phyloP scores from a whole-genome alignment of 495 filamentous ascomycete genomes.

The Hypoxylon cercidicola region DNA sequence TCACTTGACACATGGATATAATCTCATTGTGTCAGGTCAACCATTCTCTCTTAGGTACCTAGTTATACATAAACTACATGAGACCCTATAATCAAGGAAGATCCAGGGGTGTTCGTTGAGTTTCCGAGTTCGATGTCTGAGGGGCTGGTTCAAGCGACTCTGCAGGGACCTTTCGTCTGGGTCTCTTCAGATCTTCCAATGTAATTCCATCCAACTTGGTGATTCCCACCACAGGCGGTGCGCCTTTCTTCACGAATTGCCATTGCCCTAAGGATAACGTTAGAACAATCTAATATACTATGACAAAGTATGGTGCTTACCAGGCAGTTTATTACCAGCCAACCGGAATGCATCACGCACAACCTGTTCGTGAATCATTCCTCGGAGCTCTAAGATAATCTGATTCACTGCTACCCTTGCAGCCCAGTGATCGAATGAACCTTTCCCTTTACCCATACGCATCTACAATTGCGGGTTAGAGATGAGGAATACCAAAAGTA shows the following conservation, averaged over 20 bases:
- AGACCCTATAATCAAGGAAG: conserved; percentile 23
- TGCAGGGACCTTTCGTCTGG: conserved; percentile 71
- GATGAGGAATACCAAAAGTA: background rate
- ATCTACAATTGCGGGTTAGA: conserved; percentile 52
- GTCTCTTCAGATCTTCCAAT: conserved; percentile 78
- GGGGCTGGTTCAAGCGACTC: conserved; percentile 27
- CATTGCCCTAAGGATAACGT: conserved; percentile 73
- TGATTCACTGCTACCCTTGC: conserved; percentile 85
- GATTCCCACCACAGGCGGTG: conserved; percentile 87
- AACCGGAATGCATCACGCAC: conserved; percentile 93
- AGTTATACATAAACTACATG: conserved; percentile 17
- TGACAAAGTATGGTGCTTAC: conserved; percentile 60
- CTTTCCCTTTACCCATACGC: conserved; percentile 99
- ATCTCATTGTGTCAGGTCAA: background rate
- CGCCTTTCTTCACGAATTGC: conserved; percentile 94
- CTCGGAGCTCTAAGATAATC: conserved; percentile 91
- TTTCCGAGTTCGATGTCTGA: conserved; percentile 22
- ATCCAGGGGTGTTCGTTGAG: conserved; percentile 34
- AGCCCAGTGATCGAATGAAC: conserved; percentile 96
- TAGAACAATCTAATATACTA: conserved; percentile 22
- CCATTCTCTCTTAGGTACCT: conserved; percentile 12
- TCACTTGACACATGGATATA: background rate
- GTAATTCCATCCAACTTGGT: conserved; percentile 93
- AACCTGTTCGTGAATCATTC: conserved; percentile 92
- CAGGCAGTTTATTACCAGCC: conserved; percentile 94